These are phyloP conservation scores for Podila verticillata DNA, from an alignment of 192 early-diverging fungal genomes.

Conservation along the genomic window DNA sequence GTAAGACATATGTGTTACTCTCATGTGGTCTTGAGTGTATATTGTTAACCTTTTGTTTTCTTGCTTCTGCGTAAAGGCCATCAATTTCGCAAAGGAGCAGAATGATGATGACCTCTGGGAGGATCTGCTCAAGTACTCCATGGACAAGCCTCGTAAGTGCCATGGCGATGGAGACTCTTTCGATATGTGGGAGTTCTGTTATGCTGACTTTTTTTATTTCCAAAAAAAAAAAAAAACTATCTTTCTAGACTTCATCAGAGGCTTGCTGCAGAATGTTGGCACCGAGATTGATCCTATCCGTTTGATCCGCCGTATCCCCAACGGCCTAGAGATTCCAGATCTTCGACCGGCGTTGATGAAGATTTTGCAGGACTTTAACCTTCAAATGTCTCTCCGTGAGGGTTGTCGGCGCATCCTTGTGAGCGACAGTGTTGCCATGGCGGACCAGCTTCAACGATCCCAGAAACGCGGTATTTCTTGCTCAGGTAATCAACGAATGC, in stretches of 20 bases:
- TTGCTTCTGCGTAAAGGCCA: slow-evolving; percentile 66
- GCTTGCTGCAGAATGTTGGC: slow-evolving; percentile 89
- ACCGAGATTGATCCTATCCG: slow-evolving; percentile 86
- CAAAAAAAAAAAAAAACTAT: no score
- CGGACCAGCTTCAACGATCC: slow-evolving; percentile 71
- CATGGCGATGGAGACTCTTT: background rate
- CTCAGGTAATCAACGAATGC: slow-evolving; percentile 44
- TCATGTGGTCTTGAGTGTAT: no score
- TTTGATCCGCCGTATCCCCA: slow-evolving; percentile 83
- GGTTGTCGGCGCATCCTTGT: slow-evolving; percentile 93
- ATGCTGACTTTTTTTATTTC: background rate
- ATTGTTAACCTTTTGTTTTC: slow-evolving; percentile 9
- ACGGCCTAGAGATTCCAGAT: slow-evolving; percentile 81
- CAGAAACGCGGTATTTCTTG: slow-evolving; percentile 75
- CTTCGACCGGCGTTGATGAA: slow-evolving; percentile 85
- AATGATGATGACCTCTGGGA: slow-evolving; percentile 96
- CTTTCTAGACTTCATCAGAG: slow-evolving; percentile 86
- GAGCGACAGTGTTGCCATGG: slow-evolving; percentile 84
- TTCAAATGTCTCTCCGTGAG: slow-evolving; percentile 90
- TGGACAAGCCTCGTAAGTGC: slow-evolving; percentile 91
- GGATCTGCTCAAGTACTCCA: slow-evolving; percentile 91
- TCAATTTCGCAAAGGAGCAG: slow-evolving; percentile 98
- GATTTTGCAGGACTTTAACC: slow-evolving; percentile 90
- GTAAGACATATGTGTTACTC: slow-evolving; percentile 46
- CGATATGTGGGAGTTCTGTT: no score